phyloP scores from a whole-genome alignment of 2,329 filamentous ascomycete species.

The Phialocephala subalpina region DNA sequence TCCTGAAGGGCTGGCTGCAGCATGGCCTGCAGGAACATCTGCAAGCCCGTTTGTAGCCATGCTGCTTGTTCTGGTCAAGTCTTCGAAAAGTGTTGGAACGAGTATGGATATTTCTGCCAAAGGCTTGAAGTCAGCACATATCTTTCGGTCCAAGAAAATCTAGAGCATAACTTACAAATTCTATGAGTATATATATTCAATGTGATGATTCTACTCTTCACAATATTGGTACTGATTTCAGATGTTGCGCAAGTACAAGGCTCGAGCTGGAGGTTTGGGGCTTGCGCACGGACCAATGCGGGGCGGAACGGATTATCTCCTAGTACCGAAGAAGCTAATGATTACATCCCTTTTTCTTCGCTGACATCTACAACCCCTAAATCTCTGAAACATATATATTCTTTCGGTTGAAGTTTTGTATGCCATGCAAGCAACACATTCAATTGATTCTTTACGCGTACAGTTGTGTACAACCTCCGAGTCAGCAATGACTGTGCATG shows the following conservation, averaged over 20 bases:
- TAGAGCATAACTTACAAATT: not conserved
- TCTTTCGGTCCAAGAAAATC: not conserved
- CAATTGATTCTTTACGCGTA: no score
- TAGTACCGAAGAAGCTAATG: no score
- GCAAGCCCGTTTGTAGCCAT: not conserved
- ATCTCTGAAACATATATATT: no score
- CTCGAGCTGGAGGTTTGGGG: no score
- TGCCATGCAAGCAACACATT: not conserved
- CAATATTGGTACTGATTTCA: no score
- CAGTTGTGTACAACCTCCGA: not conserved
- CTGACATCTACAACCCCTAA: no score
- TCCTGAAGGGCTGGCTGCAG: not conserved
- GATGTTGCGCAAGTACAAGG: no score
- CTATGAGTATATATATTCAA: not conserved
- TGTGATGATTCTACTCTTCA: no score
- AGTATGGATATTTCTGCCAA: not conserved
- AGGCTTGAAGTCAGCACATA: not conserved
- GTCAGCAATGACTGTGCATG: not conserved
- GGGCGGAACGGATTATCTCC: no score
- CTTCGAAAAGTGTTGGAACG: not conserved
- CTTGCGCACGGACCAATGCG: no score
- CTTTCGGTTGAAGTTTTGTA: not conserved
- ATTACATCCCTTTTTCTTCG: no score
- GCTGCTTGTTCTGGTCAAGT: not conserved
- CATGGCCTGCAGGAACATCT: not conserved